phyloP scores from a whole-genome alignment of 169 alveolate species.

The Eimeria falciformis region DNA sequence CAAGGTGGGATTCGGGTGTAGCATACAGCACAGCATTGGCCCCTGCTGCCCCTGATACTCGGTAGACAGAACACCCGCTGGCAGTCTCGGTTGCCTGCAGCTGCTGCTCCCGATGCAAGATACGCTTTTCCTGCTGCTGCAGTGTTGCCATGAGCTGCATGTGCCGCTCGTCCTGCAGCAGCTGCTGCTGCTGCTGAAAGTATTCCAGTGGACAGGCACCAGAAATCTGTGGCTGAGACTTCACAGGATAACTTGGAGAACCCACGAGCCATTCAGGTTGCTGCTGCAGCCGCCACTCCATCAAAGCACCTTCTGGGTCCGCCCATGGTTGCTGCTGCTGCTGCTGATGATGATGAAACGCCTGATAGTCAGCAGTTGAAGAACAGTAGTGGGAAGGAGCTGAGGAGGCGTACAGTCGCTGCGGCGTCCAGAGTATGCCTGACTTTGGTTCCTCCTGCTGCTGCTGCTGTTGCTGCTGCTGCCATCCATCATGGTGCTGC shows the following conservation, averaged over 20 bases:
- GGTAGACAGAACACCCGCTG: neutral
- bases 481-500: slow-evolving; percentile 21
- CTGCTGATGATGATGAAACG: slow-evolving; percentile 8
- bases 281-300: slow-evolving; percentile 19
- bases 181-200: neutral
- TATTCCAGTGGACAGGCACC: neutral
- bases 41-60: neutral
- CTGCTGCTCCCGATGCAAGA: slow-evolving; percentile 46
- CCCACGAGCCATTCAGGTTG: slow-evolving; percentile 9
- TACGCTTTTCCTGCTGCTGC: slow-evolving; percentile 62
- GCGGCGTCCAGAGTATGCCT: neutral
- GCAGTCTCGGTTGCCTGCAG: neutral
- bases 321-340: neutral
- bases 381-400: neutral
- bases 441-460: slow-evolving; percentile 29
- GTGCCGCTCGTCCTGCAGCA: slow-evolving; percentile 25
- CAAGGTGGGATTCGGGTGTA: neutral
- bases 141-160: slow-evolving; percentile 52
- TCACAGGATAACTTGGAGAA: neutral
- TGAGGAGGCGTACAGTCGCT: neutral
- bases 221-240: too few species aligned
- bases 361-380: neutral
- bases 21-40: neutral
- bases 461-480: slow-evolving; percentile 61
- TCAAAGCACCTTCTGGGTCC: neutral